Percentiles rank a stretch among this genome's conserved stretches.
Evolutionary conservation across 140 eudicot species (phyloP).

Genomic region (Stevia rebaudiana): DNA sequence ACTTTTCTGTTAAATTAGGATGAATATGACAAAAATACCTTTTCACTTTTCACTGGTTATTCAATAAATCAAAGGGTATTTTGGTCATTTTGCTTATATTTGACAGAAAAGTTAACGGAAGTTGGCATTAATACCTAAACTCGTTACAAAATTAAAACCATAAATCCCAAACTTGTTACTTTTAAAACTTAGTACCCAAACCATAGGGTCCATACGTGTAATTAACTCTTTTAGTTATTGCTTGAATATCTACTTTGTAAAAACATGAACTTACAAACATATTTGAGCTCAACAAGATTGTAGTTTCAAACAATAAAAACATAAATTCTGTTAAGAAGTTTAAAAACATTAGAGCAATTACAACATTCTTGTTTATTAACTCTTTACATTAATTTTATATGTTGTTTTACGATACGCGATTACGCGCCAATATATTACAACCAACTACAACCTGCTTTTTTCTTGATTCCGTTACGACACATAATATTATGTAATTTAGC

Average conservation of each 20-base stretch:
- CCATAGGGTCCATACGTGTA: too few relatives aligned
- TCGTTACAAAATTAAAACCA: too few relatives aligned
- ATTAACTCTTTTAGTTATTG: too few relatives aligned
- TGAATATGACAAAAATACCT: too few relatives aligned
- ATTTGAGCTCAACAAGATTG: not conserved
- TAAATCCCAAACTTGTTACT: too few relatives aligned
- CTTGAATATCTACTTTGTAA: not conserved
- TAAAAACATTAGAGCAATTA: not conserved
- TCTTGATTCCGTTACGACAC: conserved; percentile 43
- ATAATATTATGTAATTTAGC: conserved; percentile 38
- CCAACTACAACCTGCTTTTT: conserved; percentile 54
- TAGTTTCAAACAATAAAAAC: not conserved
- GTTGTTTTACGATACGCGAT: not conserved
- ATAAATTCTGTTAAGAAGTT: not conserved
- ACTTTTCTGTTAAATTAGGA: too few relatives aligned
- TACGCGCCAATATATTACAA: conserved; percentile 12
- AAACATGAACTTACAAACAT: not conserved
- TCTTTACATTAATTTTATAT: not conserved
- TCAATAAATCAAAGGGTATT: too few relatives aligned
- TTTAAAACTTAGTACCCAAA: too few relatives aligned
- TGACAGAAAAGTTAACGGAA: too few relatives aligned
- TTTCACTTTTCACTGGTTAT: too few relatives aligned
- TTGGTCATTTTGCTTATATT: too few relatives aligned
- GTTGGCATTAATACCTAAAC: too few relatives aligned
- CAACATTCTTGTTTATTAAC: not conserved